A percentile compares a stretch with the other conserved stretches of the same genome.
Conservation (phyloP, 2,329 filamentous ascomycete species). For the Fusarium nanum region DNA sequence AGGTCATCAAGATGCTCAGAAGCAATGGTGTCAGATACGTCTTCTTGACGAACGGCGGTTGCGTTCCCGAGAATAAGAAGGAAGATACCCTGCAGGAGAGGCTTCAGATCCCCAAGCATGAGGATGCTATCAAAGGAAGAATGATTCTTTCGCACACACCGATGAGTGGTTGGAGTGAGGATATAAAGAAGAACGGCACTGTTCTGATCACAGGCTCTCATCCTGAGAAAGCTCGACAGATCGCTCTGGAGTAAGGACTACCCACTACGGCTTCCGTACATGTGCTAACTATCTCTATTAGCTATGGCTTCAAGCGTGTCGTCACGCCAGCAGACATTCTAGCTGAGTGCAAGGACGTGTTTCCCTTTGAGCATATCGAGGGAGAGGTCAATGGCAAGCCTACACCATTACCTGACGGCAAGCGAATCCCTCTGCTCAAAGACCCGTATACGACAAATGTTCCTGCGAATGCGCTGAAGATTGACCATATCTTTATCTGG, state of each 20-base stretch:
- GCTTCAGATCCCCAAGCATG: conserved; percentile 48
- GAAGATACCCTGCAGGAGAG: conserved; percentile 51
- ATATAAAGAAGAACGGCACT: conserved; percentile 58
- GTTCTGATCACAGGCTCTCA: conserved; percentile 80
- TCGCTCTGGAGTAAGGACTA: conserved; percentile 71
- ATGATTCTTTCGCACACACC: conserved; percentile 89
- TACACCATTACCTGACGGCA: conserved; percentile 50
- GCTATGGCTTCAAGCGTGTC: conserved; percentile 81
- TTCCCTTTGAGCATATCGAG: conserved; percentile 75
- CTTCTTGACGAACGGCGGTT: conserved; percentile 94
- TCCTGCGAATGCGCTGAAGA: conserved; percentile 68
- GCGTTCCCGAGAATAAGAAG: conserved; percentile 74
- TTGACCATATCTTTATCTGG: conserved; percentile 93
- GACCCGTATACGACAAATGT: conserved; percentile 52
- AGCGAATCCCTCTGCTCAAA: conserved; percentile 47
- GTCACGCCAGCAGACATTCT: conserved; percentile 89
- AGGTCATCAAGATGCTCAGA: conserved; percentile 79
- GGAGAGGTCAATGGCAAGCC: conserved; percentile 48
- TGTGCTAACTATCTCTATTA: conserved; percentile 32
- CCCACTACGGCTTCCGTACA: not conserved
- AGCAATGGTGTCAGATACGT: conserved; percentile 87
- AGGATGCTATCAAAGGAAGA: conserved; percentile 51
- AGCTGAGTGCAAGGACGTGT: conserved; percentile 77
- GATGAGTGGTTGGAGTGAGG: conserved; percentile 69
- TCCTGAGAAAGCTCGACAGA: conserved; percentile 72